phyloP scores from a whole-genome alignment of 1,284 basidiomycete genomes.

The Violaceomyces palustris region DNA sequence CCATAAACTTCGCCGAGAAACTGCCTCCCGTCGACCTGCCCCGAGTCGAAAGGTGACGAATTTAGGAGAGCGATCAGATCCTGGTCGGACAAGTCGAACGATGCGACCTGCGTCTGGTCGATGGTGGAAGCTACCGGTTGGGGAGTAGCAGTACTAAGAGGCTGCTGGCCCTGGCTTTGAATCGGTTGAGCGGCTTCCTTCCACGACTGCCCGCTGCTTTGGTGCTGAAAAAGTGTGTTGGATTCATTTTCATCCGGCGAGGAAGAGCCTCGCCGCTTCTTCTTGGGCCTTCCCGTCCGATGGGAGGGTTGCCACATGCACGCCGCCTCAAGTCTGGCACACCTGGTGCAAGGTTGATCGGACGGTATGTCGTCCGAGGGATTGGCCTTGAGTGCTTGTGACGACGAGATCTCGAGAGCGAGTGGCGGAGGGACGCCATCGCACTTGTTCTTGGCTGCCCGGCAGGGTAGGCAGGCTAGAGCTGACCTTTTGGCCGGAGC shows the following conservation, averaged over 20 bases:
- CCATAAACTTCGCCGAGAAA: no score
- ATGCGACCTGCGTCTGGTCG: no score
- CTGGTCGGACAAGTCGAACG: neutral
- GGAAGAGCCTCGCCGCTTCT: no score
- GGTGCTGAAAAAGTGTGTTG: no score
- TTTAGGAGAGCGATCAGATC: constrained; percentile 8
- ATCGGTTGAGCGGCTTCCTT: no score
- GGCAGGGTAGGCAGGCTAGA: constrained; percentile 8
- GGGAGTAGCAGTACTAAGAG: no score
- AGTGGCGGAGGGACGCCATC: constrained; percentile 6
- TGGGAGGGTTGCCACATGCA: constrained; percentile 12
- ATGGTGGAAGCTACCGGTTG: no score
- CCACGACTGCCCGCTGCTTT: no score
- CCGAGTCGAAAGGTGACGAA: constrained; percentile 6
- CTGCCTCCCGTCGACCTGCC: constrained; percentile 4
- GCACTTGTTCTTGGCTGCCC: constrained; percentile 12
- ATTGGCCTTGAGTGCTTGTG: neutral
- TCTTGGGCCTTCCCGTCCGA: constrained; percentile 7
- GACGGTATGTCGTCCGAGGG: constrained; percentile 2
- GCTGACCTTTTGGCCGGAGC: constrained; percentile 3
- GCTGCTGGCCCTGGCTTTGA: no score
- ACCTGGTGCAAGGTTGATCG: constrained; percentile 5
- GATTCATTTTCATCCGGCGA: no score
- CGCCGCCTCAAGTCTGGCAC: constrained; percentile 1
- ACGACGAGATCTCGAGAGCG: constrained; percentile 4